These are phyloP conservation scores for Meripilus lineatus DNA, from an alignment of 1,284 basidiomycete species.

Conservation along the genomic window DNA sequence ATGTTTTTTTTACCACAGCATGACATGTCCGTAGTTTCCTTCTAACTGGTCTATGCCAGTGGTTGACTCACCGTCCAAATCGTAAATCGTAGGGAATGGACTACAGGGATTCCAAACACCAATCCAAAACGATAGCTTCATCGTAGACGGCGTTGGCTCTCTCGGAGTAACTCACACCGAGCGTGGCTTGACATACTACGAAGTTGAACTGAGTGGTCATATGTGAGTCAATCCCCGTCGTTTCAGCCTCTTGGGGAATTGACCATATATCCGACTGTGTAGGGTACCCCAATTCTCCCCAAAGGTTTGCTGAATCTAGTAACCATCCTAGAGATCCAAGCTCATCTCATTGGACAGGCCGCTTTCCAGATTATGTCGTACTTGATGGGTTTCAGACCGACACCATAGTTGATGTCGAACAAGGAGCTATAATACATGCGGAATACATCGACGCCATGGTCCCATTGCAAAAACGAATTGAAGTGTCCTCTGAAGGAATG, in stretches of 20 bases:
- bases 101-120: constrained; percentile 69
- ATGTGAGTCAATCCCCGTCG: background rate
- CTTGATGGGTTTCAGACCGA: constrained; percentile 57
- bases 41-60: constrained; percentile 13
- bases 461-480: background rate
- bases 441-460: background rate
- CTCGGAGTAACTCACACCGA: constrained; percentile 61
- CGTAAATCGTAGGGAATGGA: no score
- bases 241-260: constrained; percentile 58
- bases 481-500: background rate
- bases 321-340: background rate
- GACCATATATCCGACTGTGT: constrained; percentile 57
- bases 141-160: constrained; percentile 64
- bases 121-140: constrained; percentile 58
- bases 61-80: constrained; percentile 34
- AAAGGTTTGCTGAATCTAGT: constrained; percentile 33
- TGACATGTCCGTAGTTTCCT: constrained; percentile 60
- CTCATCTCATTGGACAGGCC: constrained; percentile 32
- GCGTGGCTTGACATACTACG: constrained; percentile 43
- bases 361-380: constrained; percentile 68
- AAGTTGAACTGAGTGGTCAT: background rate
- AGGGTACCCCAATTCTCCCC: constrained; percentile 61
- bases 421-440: no score
- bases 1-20: constrained; percentile 32
- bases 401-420: no score